A percentile compares a stretch with the other conserved stretches of the same genome.
These are phyloP conservation scores for Hanseniaspora uvarum DNA, from an alignment of 1,139 yeast species.

Conservation along the genomic window DNA sequence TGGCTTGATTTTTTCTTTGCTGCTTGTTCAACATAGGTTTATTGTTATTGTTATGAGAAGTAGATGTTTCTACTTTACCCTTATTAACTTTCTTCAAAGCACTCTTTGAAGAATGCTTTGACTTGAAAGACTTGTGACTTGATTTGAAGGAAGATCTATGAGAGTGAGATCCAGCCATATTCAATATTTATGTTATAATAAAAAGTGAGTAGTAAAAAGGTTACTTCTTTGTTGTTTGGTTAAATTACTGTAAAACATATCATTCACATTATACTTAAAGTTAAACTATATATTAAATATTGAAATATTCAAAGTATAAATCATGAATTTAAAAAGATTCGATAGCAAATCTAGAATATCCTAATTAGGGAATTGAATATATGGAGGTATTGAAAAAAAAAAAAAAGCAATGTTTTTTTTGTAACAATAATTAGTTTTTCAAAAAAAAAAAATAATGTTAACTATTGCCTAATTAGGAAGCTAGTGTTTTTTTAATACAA, in stretches of 20 bases:
- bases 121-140: conserved; percentile 80
- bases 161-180: conserved; percentile 58
- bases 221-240: not conserved
- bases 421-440: not conserved
- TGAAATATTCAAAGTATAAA: not conserved
- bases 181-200: not conserved
- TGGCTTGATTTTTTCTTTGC: conserved; percentile 70
- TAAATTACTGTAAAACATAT: not conserved
- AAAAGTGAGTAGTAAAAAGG: no score
- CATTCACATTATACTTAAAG: no score
- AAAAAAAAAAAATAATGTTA: not conserved
- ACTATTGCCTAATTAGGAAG: not conserved
- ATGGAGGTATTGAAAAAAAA: not conserved
- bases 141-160: conserved; percentile 77
- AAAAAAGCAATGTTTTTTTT: not conserved
- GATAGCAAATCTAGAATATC: not conserved
- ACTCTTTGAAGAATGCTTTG: conserved; percentile 86
- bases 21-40: conserved; percentile 43
- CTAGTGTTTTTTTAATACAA: not conserved
- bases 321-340: not conserved
- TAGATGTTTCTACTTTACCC: conserved; percentile 74
- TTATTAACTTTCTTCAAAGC: conserved; percentile 66
- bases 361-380: not conserved
- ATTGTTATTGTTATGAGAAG: conserved; percentile 29
- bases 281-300: not conserved